Conservation (phyloP, 169 alveolate genomes). For the Cryptosporidium tyzzeri region DNA sequence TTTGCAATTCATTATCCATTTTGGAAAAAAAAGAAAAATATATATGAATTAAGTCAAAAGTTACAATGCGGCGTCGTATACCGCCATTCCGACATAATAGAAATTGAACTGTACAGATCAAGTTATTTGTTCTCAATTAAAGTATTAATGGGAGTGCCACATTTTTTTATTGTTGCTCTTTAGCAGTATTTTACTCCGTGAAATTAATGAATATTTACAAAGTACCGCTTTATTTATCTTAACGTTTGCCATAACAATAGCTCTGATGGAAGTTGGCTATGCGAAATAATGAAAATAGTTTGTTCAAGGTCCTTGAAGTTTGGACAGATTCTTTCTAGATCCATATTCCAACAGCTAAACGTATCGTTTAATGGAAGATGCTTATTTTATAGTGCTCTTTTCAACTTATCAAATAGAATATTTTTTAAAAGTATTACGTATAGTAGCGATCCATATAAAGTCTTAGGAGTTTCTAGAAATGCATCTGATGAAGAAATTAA, state of each 20-base stretch:
- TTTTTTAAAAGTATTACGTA: constrained; percentile 22
- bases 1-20: constrained; percentile 10
- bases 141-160: background rate
- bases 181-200: background rate
- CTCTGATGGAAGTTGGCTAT: background rate
- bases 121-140: background rate
- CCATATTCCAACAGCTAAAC: constrained; percentile 8
- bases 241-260: background rate
- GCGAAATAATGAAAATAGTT: background rate
- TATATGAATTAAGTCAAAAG: background rate
- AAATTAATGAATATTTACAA: background rate
- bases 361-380: background rate
- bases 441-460: constrained; percentile 84
- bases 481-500: constrained; percentile 92
- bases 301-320: background rate
- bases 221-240: background rate
- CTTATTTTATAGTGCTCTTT: background rate
- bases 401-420: background rate
- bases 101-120: background rate
- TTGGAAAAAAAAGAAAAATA: background rate
- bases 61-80: constrained; percentile 29
- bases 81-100: background rate
- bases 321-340: constrained; percentile 7
- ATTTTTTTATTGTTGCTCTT: background rate
- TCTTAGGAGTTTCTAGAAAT: constrained; percentile 89